Base-by-base conservation (phyloP, 2,329 filamentous ascomycete genomes). In the Aspergillus neoniger region DNA sequence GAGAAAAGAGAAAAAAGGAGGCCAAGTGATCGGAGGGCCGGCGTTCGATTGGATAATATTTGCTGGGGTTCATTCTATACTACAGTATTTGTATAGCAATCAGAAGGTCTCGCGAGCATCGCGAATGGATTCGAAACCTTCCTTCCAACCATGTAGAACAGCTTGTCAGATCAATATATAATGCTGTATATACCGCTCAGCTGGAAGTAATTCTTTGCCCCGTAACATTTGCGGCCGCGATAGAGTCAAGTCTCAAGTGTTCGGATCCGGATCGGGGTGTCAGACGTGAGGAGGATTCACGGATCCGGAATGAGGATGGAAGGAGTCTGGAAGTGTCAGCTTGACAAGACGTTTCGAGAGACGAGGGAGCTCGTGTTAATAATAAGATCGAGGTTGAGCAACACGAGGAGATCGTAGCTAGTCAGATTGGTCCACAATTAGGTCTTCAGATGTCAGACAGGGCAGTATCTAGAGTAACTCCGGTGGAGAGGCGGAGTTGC, bases 11-110 rank as follows among this genome's bases (percentile, higher is more conserved):
- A 36, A 36, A 14, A 36, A 15, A 14, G 12, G 32, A 36, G 32
- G 32, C 12, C 32, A 36, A 36, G 12, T 36, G 32, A 12, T 12
- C 39, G 6, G 14, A 15, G 53, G 39, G 49, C 30, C 43, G 60
- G 60, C 60, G 62, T 64, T 64, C 15, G 43, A 56, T 58, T 38
- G 48, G 41, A 53, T 44, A 44, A 10, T 14, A 36, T 36, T 14
- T 21, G 19, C 19, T 23, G 41, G 41, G 19, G 5, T 23, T 44
- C 12, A 44, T 23, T 44, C 30, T 36, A 36, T 5, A 28, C 25
- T 8, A 28, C 6, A n/a, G n/a, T 28, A 36, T 36, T 0, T 44
- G 41, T 44, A 44, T 23, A 44, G 4, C 41, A 44, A 44, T 44
- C 19, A 44, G 15, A 44, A 44, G 21, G 19, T 21, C 41, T 44